These are phyloP conservation scores for Ceratobasidium sp. DNA, from an alignment of 1,284 basidiomycete genomes.

Conservation along the genomic window DNA sequence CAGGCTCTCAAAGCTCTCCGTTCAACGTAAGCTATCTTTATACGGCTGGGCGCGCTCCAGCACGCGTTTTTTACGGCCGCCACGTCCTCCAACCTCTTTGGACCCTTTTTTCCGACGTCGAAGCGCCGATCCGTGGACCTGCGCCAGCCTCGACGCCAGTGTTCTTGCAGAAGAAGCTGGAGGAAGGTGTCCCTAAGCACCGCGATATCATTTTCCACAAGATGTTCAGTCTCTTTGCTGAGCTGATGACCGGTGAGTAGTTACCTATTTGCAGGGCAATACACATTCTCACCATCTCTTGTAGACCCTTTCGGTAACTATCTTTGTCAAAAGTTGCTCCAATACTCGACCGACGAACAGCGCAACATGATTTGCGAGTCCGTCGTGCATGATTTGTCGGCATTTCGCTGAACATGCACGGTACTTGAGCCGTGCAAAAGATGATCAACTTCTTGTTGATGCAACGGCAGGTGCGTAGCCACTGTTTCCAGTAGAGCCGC, in stretches of 20 bases:
- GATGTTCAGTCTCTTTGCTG: conserved; percentile 97
- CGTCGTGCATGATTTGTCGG: conserved; percentile 95
- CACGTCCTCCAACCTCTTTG: too few species aligned
- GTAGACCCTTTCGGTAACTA: conserved; percentile 99
- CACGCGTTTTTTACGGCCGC: too few species aligned
- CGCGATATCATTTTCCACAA: conserved; percentile 99
- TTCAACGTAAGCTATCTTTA: too few species aligned
- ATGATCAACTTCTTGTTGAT: conserved; percentile 99
- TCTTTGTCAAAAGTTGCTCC: conserved; percentile 97
- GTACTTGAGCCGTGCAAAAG: conserved; percentile 98
- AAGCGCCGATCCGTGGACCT: too few species aligned
- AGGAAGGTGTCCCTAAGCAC: conserved; percentile 93
- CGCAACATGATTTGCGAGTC: conserved; percentile 97
- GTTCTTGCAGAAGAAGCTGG: conserved; percentile 98
- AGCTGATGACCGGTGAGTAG: conserved; percentile 91
- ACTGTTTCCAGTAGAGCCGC: conserved; percentile 42
- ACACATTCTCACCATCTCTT: background rate
- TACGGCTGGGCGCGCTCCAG: too few species aligned
- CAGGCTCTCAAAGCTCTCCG: too few species aligned
- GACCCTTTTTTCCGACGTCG: too few species aligned
- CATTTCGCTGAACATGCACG: conserved; percentile 99
- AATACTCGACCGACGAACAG: conserved; percentile 98
- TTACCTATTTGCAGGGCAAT: background rate
- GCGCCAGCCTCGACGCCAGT: conserved; percentile 99
- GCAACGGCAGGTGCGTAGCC: conserved; percentile 82